Base-by-base conservation (phyloP, 495 filamentous ascomycete genomes). In the Darksidea phi region DNA sequence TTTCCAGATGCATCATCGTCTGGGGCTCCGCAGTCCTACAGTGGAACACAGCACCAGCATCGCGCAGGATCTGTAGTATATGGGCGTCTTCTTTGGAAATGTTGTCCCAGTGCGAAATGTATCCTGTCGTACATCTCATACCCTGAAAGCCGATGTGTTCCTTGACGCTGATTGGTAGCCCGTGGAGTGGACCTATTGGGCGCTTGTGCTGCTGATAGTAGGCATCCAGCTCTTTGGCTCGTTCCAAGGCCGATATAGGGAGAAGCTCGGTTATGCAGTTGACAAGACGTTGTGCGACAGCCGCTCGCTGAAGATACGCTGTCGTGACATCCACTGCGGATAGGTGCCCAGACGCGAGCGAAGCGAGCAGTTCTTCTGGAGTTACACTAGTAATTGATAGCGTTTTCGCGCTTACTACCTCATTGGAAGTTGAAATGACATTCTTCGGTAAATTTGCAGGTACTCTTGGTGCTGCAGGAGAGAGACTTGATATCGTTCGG, bases 241-340 rank as follows among this genome's bases (percentile, higher is more conserved):
- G 65, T n/a, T 36, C 42, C 8, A 77, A 59, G 3, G 75, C 73
- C 0, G 61, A 59, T 1, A 58, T 71, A 8, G 86, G 84, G 34
- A 89, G 78, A 1, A 89, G 76, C 70, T 89, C 86, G 2, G 86
- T 87, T 50, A 85, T 69, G 70, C 85, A 88, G 63, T 83, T 81
- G 72, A 75, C 79, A 62, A 83, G 72, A 70, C 79, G 78, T 61
- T 86, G 83, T 4, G 83, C 82, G 12, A 87, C 61, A 5, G 75
- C 81, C 2, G 85, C 83, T n/a, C 84, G 78, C 43, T 84, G 79
- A 0, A 82, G 74, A 63, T 84, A 88, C 5, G 83, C 84, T 6
- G 70, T 78, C 4, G 79, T 84, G 4, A 86, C 76, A 11, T 75
- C 71, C 0, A 74, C 68, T 1, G 76, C 74, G 2, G 73, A 77